Evolutionary conservation across 768 basidiomycete genomes (phyloP), one percentile per base, ranked within the genome.

Genomic region (Termitomyces sp.): DNA sequence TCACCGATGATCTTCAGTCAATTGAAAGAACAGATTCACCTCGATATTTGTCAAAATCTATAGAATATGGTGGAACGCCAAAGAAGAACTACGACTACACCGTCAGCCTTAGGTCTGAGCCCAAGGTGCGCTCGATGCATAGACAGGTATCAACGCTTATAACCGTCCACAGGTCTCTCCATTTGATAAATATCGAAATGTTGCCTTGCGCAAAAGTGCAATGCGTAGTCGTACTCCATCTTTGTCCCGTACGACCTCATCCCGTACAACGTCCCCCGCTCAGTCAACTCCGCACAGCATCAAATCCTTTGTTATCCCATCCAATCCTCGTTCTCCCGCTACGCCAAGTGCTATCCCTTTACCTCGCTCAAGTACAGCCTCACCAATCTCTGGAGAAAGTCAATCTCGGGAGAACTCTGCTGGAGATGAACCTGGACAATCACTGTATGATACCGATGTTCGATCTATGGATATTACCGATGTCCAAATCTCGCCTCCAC

Each of bases 201-300:
- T 89, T 32, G 80, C 82, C 13, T 64, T 87, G 53, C 83, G 88
- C 36, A 80, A 79, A 59, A 79, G 83, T 18, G 68, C 79, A 40
- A 67, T 78, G 20, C 80, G 85, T 33, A 76, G 78, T 20, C 84
- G 88, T 32, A 89, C 88, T 5, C 89, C 89, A 5, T 89, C 88
- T 2, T 76, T 90, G 9, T 82, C 89, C 8, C 82, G 81, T 55
- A 88, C 86, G 1, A 79, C 81, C 0, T 81, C 85, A 38, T 86
- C 86, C 1, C 79, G 78, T 24, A 77, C 80, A 0, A 85, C 88
- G 12, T 88, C 87, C 5, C 81, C 86, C 0, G 71, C 83, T 1
- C 80, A 89, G 63, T 87, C 88, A 3, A 90, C 88, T 2, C 88
- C 88, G 24, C 79, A 78, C 13, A 88, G 85, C 60, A 80, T 73